phyloP scores from a whole-genome alignment of 2,329 filamentous ascomycete species.

The Claviceps africana region DNA sequence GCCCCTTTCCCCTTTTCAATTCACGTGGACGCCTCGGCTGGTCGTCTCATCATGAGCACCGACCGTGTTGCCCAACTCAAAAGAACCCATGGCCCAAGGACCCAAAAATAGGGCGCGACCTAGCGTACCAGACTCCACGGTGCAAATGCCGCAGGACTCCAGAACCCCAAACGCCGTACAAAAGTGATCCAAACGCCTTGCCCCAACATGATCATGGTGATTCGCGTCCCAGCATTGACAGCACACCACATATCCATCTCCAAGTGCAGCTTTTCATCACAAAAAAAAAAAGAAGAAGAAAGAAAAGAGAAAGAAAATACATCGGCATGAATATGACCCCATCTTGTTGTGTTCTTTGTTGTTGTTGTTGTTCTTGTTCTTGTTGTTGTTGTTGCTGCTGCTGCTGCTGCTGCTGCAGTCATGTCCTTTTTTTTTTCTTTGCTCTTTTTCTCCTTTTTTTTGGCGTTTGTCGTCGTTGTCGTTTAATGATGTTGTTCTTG shows the following conservation, averaged over 20 bases:
- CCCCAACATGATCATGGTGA: conserved; percentile 1
- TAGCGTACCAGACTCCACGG: neutral
- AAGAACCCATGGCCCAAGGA: neutral
- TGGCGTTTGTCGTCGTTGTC: neutral
- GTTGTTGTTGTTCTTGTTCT: too few species aligned
- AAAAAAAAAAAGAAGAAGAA: neutral
- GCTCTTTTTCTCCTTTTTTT: neutral
- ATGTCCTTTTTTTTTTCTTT: too few species aligned
- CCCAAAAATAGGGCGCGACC: neutral
- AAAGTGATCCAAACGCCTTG: conserved; percentile 6
- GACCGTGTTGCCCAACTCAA: neutral
- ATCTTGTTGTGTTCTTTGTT: too few species aligned
- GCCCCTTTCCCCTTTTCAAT: neutral
- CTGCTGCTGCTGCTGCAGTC: too few species aligned
- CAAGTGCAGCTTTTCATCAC: neutral
- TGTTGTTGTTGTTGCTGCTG: too few species aligned
- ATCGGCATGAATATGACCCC: neutral
- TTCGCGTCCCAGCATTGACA: neutral
- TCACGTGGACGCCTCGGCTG: neutral
- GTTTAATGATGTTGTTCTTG: neutral
- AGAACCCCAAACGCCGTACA: conserved; percentile 3
- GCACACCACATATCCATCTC: neutral
- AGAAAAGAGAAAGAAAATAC: too few species aligned
- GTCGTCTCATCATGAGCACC: neutral
- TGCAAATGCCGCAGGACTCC: neutral